Evolutionary conservation across 1,139 yeast species (phyloP), one percentile per base, ranked within the genome.

Genomic region (Sugiyamaella sp.): DNA sequence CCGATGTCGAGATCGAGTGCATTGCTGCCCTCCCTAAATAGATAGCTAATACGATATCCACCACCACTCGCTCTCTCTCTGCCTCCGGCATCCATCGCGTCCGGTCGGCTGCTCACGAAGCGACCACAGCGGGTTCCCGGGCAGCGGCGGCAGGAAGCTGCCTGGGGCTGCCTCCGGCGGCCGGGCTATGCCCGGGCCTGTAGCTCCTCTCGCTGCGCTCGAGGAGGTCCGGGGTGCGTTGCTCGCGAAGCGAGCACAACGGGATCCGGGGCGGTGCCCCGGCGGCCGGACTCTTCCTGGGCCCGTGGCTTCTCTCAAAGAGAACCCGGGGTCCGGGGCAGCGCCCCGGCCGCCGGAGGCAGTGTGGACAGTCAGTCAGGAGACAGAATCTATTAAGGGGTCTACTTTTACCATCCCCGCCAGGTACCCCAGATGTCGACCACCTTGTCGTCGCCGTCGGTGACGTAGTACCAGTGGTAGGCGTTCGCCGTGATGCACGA

Each of bases 351-450:
- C 19, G 39, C 39, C 4, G 39, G 38, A 33, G 38, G 38, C 38
- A 6, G 29, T 24, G 9, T 6, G 29, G 10, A 6, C 5, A 6
- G 9, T 10, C 29, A 24, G 29, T 24, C 14, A 4, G 12, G 5
- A 32, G 5, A 14, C 4, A 8, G 16, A 32, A 32, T 32, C 37
- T 32, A 32, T 16, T 16, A 17, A 17, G 19, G 10, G 19, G 2
- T 79, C 78, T 22, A 4, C 56, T 63, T 9, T 52, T 64, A 73
- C 79, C 79, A 75, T n/a, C 86, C 87, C 66, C 84, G 78, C 70
- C 80, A 80, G 14, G 95, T 89, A 39, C 81, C 75, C 90, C 93
- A 86, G 12, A 86, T 73, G 64, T 87, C 95, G 1, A 72, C 76
- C 2, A 86, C 83, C 3, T 64, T 69, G 17, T 76, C 72, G 9